These are phyloP conservation scores for Beauveria caledonica DNA, from an alignment of 2,329 filamentous ascomycete genomes.

Conservation along the genomic window DNA sequence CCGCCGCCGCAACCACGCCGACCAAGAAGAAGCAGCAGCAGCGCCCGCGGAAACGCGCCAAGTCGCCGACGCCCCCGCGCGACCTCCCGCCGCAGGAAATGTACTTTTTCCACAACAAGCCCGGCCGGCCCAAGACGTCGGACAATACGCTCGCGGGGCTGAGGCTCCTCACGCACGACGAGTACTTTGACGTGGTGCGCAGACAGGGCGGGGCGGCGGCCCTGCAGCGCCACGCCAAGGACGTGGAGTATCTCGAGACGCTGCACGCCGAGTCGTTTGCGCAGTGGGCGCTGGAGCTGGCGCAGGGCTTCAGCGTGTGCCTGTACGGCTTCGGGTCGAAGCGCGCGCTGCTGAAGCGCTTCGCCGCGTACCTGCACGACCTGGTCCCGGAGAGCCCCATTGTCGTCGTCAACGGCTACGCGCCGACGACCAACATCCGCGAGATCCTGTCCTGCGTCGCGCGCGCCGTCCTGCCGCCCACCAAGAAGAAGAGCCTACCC, in stretches of 20 bases:
- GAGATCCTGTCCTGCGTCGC: slow-evolving; percentile 53
- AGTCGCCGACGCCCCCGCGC: slow-evolving; percentile 70
- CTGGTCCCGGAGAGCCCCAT: slow-evolving; percentile 36
- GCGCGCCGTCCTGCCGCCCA: slow-evolving; percentile 50
- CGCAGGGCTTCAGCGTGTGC: slow-evolving; percentile 80
- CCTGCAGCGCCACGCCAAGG: slow-evolving; percentile 56
- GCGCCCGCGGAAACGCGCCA: slow-evolving; percentile 25
- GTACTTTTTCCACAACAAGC: slow-evolving; percentile 89
- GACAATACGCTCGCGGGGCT: slow-evolving; percentile 73
- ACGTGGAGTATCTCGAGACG: slow-evolving; percentile 62
- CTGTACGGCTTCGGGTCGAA: slow-evolving; percentile 93
- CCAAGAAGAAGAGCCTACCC: neutral
- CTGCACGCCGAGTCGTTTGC: slow-evolving; percentile 75
- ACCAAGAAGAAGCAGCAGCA: slow-evolving; percentile 45
- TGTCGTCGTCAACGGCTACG: slow-evolving; percentile 82
- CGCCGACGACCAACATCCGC: slow-evolving; percentile 54
- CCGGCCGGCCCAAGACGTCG: slow-evolving; percentile 74
- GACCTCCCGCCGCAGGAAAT: slow-evolving; percentile 81
- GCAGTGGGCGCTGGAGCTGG: slow-evolving; percentile 88
- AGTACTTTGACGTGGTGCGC: slow-evolving; percentile 62
- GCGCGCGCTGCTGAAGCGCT: slow-evolving; percentile 61
- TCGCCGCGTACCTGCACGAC: slow-evolving; percentile 60
- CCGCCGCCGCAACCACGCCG: slow-evolving; percentile 25
- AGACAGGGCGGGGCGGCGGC: slow-evolving; percentile 20
- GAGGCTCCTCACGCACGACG: slow-evolving; percentile 76